Evolutionary conservation across 169 alveolate genomes (phyloP), one percentile per base, ranked within the genome.

Genomic region (Cryptosporidium xiaoi): DNA sequence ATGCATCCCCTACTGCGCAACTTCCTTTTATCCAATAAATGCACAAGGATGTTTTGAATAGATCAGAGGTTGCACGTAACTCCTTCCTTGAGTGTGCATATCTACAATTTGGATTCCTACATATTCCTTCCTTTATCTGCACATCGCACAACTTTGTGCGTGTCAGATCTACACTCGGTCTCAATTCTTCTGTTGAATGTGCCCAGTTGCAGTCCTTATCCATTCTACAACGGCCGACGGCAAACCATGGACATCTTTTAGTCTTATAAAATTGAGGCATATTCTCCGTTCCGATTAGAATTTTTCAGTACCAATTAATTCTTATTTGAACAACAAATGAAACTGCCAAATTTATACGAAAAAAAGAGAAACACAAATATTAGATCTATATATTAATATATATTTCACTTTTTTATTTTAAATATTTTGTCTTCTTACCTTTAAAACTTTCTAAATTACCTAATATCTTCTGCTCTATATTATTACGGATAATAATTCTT

Each of bases 11-110:
- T 27, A 82, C 66, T 29, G 69, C 48, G 60, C 93, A 90, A 34
- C 90, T 64, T 16, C 93, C 93, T n/a, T 91, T 64, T 8, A 82
- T 66, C 93, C 93, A 91, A 68, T 87, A 91, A 64, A 82, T 66
- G 29, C 93, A 91, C 44, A 91, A 65, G 12, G 87, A 83, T 3
- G 93, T 91, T 65, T 91, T 91, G 71, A 71, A 83, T 5, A 91
- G 82, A 44, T 82, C 91, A 34, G 66, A 84, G 10, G 93, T 82
- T 7, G 84, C 69, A 24, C 93, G 51, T 34, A 91, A 62, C 66
- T 91, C 93, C 48, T 33, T 90, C 24, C 87, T 83, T 27, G 90
- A 85, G 31, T 91, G 93, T 2, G 93, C 93, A 60, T 82, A 91
- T 60, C 90, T 87, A 53, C 93, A 87, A 29, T 85, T 40, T 44